Evolutionary conservation across 2,329 filamentous ascomycete genomes (phyloP).

Genomic region (Penicillium rolfsii): DNA sequence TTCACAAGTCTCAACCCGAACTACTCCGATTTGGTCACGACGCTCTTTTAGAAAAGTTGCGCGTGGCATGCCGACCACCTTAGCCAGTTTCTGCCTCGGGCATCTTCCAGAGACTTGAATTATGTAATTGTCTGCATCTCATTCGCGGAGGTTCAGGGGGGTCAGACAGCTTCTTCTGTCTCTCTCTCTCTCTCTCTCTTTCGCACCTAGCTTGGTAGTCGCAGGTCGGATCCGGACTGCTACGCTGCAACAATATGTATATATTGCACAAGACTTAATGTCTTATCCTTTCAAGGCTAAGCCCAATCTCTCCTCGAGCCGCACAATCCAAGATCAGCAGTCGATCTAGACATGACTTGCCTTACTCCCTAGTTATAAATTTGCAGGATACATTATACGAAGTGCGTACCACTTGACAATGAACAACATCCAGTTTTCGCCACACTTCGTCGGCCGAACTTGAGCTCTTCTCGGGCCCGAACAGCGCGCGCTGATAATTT

Average conservation of each 20-base stretch:
- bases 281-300: background rate
- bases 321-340: background rate
- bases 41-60: background rate
- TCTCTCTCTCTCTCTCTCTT: background rate
- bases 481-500: background rate
- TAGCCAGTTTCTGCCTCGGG: background rate
- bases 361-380: background rate
- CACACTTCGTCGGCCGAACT: background rate
- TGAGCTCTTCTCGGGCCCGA: background rate
- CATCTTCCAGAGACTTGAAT: background rate
- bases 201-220: background rate
- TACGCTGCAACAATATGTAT: too few relatives aligned
- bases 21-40: constrained; percentile 8
- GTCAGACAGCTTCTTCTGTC: background rate
- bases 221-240: background rate
- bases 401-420: background rate
- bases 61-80: background rate
- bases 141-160: background rate
- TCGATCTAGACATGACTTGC: background rate
- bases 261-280: background rate
- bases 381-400: background rate
- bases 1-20: constrained; percentile 13
- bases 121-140: background rate
- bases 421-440: background rate
- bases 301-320: background rate